Conservation (phyloP, 345 rosid genomes). For the Sisymbrium irio region DNA sequence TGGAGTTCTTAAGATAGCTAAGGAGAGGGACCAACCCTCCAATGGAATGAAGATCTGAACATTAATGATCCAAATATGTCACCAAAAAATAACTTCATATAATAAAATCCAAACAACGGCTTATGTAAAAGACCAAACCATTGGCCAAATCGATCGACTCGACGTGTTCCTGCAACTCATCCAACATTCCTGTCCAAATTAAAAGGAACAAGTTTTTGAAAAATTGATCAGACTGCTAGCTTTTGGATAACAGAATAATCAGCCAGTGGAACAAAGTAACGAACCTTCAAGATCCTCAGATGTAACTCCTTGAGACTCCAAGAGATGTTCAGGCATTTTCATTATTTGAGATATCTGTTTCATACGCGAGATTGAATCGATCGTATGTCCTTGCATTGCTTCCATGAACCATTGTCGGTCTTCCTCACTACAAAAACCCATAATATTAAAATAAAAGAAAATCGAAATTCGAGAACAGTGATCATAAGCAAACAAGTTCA, state of each 20-base stretch:
- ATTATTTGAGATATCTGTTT: constrained; percentile 80
- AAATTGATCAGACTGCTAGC: not conserved
- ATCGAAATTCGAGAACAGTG: not conserved
- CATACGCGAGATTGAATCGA: constrained; percentile 80
- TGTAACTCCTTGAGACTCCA: constrained; percentile 79
- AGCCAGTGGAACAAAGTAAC: not conserved
- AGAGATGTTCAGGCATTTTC: constrained; percentile 62
- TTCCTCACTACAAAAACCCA: constrained; percentile 55
- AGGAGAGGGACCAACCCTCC: constrained; percentile 92
- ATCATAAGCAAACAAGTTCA: not conserved
- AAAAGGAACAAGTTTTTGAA: not conserved
- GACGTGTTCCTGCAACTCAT: constrained; percentile 34
- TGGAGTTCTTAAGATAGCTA: constrained; percentile 67
- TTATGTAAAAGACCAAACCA: constrained; percentile 21
- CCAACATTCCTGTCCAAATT: constrained; percentile 33
- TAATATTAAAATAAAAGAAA: not conserved
- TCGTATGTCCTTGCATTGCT: constrained; percentile 79
- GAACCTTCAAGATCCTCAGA: constrained; percentile 72
- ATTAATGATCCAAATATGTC: not conserved
- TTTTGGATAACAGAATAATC: not conserved
- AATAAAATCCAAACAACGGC: not conserved
- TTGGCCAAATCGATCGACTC: constrained; percentile 35
- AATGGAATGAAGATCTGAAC: constrained; percentile 80
- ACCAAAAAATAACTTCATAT: not conserved
- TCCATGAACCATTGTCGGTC: constrained; percentile 92